Base-by-base conservation (phyloP, 495 filamentous ascomycete species). In the Penicillium daleae region DNA sequence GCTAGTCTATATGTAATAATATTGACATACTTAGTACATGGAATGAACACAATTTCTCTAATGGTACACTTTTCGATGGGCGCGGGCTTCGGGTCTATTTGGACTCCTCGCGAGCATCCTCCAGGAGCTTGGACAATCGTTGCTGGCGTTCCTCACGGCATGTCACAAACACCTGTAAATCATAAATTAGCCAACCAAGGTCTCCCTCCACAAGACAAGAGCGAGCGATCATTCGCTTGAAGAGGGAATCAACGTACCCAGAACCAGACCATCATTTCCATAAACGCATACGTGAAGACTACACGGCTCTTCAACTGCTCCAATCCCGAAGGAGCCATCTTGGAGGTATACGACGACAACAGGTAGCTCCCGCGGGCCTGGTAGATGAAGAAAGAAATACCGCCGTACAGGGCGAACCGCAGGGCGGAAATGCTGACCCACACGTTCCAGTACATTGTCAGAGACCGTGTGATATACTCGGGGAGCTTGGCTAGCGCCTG, bases 191-290 rank as follows among this genome's bases (percentile, higher is more conserved):
- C 66, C 22, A 49, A 21, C 13, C 7, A 46, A 33, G 17, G 22
- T 22, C 10, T 13, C 2, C 39, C 1, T 52, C 10, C 6, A 22
- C 32, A 42, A 33, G 26, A 22, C n/a, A 12, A 10, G 19, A 58
- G 44, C 24, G 29, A 15, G 6, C 9, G 52, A 57, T 22, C 27
- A 53, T 54, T n/a, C 51, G 15, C 51, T 4, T 6, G 19, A 50
- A 49, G 2, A 17, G 29, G 19, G n/a, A n/a, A 51, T 21, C 46
- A 26, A 54, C 58, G 7, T 42, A 91, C 89, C 91, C 92, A 97
- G 72, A 96, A 91, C 92, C 92, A 96, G 56, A 85, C 83, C 69
- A 92, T 79, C 76, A 92, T 88, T 80, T 97, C 92, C 76, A 95
- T 71, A 70, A 96, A 93, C 15, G 84, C 86, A 76, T 89, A 96